These are phyloP conservation scores for Aspergillus melleus DNA, from an alignment of 2,329 filamentous ascomycete genomes.

Conservation along the genomic window DNA sequence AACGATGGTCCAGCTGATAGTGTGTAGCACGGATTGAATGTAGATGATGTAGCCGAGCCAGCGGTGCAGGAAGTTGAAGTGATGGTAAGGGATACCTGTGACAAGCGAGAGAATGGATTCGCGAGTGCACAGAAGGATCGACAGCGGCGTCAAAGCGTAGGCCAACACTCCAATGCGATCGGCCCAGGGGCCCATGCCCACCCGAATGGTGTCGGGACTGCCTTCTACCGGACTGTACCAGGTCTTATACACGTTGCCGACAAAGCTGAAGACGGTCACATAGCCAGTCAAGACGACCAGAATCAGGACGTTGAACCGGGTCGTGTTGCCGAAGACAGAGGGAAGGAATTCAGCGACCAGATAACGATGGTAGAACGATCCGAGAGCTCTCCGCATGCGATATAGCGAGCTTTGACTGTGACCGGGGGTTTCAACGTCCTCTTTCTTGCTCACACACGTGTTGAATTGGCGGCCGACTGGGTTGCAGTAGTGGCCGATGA, in stretches of 20 bases:
- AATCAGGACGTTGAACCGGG: slow-evolving; percentile 66
- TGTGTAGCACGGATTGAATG: slow-evolving; percentile 66
- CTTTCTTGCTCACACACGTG: slow-evolving; percentile 3
- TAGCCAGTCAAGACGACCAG: slow-evolving; percentile 61
- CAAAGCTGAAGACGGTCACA: slow-evolving; percentile 66
- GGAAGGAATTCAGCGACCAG: slow-evolving; percentile 62
- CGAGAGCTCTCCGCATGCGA: slow-evolving; percentile 40
- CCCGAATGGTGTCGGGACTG: slow-evolving; percentile 60
- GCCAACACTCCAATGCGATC: slow-evolving; percentile 70
- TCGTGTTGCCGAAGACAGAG: slow-evolving; percentile 65
- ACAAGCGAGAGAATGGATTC: slow-evolving; percentile 69
- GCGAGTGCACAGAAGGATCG: slow-evolving; percentile 65
- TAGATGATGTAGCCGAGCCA: slow-evolving; percentile 76
- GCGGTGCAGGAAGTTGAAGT: slow-evolving; percentile 75
- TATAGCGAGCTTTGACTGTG: slow-evolving; percentile 20
- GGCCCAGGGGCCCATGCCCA: slow-evolving; percentile 65
- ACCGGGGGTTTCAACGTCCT: slow-evolving; percentile 25
- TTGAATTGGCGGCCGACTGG: slow-evolving; percentile 5
- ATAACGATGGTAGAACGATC: slow-evolving; percentile 49
- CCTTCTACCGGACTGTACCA: slow-evolving; percentile 70
- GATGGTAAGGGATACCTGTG: slow-evolving; percentile 73
- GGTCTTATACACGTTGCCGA: slow-evolving; percentile 66
- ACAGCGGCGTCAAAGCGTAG: slow-evolving; percentile 72
- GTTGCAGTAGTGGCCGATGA: slow-evolving; percentile 25
- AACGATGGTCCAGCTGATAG: slow-evolving; percentile 68